phyloP scores from a whole-genome alignment of 2,329 filamentous ascomycete genomes.

The Xylaria sp. region DNA sequence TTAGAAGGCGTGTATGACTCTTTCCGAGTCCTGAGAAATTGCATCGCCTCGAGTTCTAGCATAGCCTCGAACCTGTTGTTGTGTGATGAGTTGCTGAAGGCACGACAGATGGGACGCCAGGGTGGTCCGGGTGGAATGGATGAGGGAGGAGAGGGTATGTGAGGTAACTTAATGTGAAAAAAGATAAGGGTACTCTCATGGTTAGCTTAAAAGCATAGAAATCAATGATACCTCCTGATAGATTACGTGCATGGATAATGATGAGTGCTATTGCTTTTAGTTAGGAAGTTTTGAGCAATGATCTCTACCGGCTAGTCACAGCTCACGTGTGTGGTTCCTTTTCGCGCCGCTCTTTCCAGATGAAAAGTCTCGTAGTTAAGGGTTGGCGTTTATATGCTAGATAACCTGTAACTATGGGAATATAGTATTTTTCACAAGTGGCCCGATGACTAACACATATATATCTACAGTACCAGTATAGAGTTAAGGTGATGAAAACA shows the following conservation, averaged over 20 bases:
- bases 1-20: conserved; percentile 94
- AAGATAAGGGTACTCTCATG: neutral
- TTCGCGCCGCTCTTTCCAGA: no score
- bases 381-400: no score
- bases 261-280: neutral
- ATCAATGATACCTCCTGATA: conserved; percentile 1
- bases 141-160: conserved; percentile 40
- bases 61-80: conserved; percentile 95
- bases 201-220: neutral
- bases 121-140: conserved; percentile 70
- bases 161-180: neutral
- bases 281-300: neutral
- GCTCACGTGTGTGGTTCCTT: no score
- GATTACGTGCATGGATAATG: neutral
- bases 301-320: no score
- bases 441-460: no score
- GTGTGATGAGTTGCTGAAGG: conserved; percentile 97
- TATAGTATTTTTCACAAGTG: no score
- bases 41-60: conserved; percentile 88
- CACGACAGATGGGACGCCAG: conserved; percentile 85
- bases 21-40: conserved; percentile 92
- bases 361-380: no score
- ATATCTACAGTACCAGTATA: no score
- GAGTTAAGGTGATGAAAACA: no score
- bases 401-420: no score